A percentile compares a stretch with the other conserved stretches of the same genome.
phyloP scores from a whole-genome alignment of 73 alveolate genomes.

The Stentor coeruleus region DNA sequence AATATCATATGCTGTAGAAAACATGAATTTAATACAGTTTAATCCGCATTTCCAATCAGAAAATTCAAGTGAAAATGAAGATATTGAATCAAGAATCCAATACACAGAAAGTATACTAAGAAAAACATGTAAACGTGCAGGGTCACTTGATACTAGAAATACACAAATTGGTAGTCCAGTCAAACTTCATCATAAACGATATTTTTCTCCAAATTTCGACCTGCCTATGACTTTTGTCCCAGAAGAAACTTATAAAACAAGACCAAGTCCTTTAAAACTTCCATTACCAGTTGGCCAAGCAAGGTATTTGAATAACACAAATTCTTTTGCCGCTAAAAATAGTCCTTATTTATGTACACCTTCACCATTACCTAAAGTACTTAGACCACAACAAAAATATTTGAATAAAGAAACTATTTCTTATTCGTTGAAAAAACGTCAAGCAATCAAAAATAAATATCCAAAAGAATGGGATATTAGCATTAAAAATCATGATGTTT shows the following conservation, averaged over 20 bases:
- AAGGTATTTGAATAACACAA: background rate
- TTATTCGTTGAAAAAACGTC: background rate
- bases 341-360: background rate
- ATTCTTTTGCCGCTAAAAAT: background rate
- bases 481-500: background rate
- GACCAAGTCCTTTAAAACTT: background rate
- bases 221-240: too few relatives aligned
- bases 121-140: background rate
- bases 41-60: background rate
- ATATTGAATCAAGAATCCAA: background rate
- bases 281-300: background rate
- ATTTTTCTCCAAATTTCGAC: too few relatives aligned
- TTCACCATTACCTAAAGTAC: background rate
- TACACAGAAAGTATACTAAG: background rate
- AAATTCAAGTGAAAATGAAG: background rate
- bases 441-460: too few relatives aligned
- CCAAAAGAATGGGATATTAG: background rate
- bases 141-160: background rate
- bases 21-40: too few relatives aligned
- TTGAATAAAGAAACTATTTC: background rate
- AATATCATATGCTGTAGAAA: background rate
- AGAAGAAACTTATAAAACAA: background rate
- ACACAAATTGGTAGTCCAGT: background rate
- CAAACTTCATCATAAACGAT: background rate
- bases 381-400: background rate